Evolutionary conservation across 768 basidiomycete genomes (phyloP).

Genomic region (Suillus weaverae): DNA sequence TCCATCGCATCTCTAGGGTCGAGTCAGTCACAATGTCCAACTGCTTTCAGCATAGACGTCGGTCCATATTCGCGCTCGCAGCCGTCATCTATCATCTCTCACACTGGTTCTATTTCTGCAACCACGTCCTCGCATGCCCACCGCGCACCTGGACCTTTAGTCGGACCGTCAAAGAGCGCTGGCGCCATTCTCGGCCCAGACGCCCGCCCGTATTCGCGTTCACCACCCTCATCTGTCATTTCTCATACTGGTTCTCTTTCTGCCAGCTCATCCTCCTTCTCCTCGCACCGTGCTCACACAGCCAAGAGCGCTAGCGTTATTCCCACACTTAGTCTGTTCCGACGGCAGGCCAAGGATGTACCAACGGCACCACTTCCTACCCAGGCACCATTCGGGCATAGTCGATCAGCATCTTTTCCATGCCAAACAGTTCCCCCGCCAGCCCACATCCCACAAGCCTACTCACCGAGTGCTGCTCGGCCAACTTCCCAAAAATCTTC

Average conservation of each 20-base stretch:
- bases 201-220: constrained; percentile 6
- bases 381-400: constrained; percentile 20
- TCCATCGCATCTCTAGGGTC: constrained; percentile 21
- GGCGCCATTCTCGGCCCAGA: neutral
- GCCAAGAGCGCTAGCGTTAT: constrained; percentile 15
- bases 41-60: neutral
- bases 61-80: constrained; percentile 2
- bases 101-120: constrained; percentile 11
- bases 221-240: constrained; percentile 16
- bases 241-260: constrained; percentile 13
- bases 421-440: neutral
- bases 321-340: constrained; percentile 13
- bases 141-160: neutral
- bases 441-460: constrained; percentile 15
- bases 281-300: neutral
- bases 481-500: constrained; percentile 13
- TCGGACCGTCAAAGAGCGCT: constrained; percentile 5
- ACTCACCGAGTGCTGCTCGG: constrained; percentile 17
- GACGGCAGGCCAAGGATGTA: constrained; percentile 3
- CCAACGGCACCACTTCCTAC: constrained; percentile 14
- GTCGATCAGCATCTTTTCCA: constrained; percentile 21
- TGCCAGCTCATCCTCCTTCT: constrained; percentile 7
- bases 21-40: constrained; percentile 19
- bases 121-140: constrained; percentile 22
- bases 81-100: constrained; percentile 23